Evolutionary conservation across 2,329 filamentous ascomycete genomes (phyloP).

Genomic region (Cladosporium sp.): DNA sequence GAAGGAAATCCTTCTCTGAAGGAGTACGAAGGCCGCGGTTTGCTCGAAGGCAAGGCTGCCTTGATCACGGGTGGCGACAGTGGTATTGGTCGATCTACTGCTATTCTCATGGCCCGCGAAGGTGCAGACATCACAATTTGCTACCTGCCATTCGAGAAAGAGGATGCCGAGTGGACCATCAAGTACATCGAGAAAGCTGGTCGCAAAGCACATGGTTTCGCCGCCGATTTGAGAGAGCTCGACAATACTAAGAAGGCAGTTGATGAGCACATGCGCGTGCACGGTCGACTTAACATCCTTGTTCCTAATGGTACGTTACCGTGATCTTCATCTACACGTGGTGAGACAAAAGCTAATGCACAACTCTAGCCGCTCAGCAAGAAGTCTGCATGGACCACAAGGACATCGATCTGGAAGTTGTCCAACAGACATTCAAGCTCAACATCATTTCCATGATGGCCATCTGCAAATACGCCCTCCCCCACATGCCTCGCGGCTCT

Average conservation of each 20-base stretch:
- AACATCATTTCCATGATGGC: slow-evolving; percentile 62
- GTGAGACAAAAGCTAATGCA: slow-evolving; percentile 8
- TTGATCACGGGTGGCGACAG: slow-evolving; percentile 31
- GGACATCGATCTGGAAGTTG: slow-evolving; percentile 56
- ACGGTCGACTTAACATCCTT: slow-evolving; percentile 46
- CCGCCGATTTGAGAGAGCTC: slow-evolving; percentile 52
- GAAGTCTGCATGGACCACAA: slow-evolving; percentile 54
- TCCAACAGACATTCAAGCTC: slow-evolving; percentile 58
- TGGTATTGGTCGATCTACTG: slow-evolving; percentile 55
- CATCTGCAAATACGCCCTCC: slow-evolving; percentile 58
- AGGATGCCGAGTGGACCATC: slow-evolving; percentile 57
- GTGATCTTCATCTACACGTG: neutral
- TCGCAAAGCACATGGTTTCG: slow-evolving; percentile 49
- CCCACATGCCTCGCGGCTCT: slow-evolving; percentile 53
- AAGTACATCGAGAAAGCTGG: slow-evolving; percentile 54
- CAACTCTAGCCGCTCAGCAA: slow-evolving; percentile 53
- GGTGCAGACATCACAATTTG: slow-evolving; percentile 59
- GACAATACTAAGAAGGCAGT: slow-evolving; percentile 54
- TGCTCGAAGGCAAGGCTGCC: slow-evolving; percentile 35
- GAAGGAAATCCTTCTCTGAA: slow-evolving; percentile 36
- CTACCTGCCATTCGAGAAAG: slow-evolving; percentile 57
- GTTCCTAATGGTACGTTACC: slow-evolving; percentile 52
- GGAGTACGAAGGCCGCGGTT: slow-evolving; percentile 36
- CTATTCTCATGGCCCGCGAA: slow-evolving; percentile 58
- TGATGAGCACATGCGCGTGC: slow-evolving; percentile 54